A percentile compares a stretch with the other conserved stretches of the same genome.
Conservation (phyloP, 164 flowering plant genomes). For the Kalanchoe fedtschenkoi region DNA sequence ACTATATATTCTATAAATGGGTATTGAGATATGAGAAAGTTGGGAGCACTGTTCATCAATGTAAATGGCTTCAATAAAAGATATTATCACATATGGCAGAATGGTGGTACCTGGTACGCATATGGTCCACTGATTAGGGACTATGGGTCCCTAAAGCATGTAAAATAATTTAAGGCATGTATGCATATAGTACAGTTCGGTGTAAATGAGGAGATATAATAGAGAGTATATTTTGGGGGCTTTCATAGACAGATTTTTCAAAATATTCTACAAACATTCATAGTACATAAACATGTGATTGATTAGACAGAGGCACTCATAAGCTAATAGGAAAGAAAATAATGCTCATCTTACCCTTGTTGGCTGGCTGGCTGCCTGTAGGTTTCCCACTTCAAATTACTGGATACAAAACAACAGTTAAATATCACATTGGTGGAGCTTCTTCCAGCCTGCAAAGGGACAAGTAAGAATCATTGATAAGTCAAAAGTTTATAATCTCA, state of each 20-base stretch:
- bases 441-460: not conserved
- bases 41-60: no score
- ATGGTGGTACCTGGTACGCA: no score
- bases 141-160: no score
- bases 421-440: not conserved
- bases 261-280: constrained; percentile 2
- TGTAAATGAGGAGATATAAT: not conserved
- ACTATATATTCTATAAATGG: not conserved
- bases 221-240: not conserved
- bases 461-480: no score
- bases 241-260: not conserved
- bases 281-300: constrained; percentile 1
- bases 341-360: not conserved
- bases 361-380: constrained; percentile 4
- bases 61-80: no score
- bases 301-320: no score
- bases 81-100: no score
- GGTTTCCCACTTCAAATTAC: not conserved
- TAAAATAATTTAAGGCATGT: no score
- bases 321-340: no score
- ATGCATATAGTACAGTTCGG: not conserved
- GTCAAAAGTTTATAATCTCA: no score
- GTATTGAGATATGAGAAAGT: no score
- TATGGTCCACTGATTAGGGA: no score
- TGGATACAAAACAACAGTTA: constrained; percentile 1